phyloP scores from a whole-genome alignment of 2,329 filamentous ascomycete genomes.

The Trichoderma breve region DNA sequence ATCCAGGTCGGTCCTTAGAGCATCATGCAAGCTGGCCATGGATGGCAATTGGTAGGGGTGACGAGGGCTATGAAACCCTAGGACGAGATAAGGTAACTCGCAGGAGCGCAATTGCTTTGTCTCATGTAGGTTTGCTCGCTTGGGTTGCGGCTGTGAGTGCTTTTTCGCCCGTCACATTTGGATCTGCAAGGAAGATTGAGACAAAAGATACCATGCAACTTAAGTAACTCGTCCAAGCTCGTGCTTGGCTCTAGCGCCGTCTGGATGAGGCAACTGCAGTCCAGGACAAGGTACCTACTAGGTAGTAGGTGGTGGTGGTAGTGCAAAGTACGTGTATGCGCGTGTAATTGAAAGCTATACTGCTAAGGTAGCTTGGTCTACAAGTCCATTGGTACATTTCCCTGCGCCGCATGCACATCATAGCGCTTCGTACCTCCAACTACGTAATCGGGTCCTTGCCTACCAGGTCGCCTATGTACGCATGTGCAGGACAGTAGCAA shows the following conservation, averaged over 20 bases:
- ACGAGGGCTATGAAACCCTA: not conserved
- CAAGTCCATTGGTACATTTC: not conserved
- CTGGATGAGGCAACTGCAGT: not conserved
- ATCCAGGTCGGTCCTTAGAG: not conserved
- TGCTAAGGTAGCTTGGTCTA: not conserved
- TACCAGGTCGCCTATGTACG: not conserved
- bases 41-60: not conserved
- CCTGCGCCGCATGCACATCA: not conserved
- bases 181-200: not conserved
- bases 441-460: not conserved
- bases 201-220: not conserved
- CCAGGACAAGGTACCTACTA: not conserved
- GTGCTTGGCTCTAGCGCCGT: not conserved
- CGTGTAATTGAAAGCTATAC: not conserved
- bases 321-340: not conserved
- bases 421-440: not conserved
- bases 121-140: not conserved
- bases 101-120: not conserved
- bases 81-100: not conserved
- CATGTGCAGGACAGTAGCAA: not conserved
- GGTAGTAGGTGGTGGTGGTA: not conserved
- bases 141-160: not conserved
- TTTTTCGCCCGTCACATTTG: not conserved
- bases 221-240: not conserved
- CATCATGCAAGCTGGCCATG: constrained; percentile 5